A percentile compares a stretch with the other conserved stretches of the same genome.
Conservation (phyloP, 805 yeast genomes). For the Candida gorgasii region DNA sequence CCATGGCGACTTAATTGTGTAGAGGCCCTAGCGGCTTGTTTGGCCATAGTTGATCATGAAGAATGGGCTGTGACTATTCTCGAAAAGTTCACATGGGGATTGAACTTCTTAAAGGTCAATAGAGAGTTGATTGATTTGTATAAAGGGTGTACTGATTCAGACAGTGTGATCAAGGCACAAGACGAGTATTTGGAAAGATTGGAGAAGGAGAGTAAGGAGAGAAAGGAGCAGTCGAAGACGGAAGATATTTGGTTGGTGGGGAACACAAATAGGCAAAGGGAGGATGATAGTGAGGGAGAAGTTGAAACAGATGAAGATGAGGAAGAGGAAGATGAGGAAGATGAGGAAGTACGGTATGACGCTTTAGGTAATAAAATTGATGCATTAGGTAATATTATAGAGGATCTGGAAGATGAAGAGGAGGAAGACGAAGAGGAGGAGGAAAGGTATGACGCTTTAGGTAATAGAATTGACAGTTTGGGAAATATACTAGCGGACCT, state of each 20-base stretch:
- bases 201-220: conserved; percentile 63
- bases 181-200: conserved; percentile 68
- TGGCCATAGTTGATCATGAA: conserved; percentile 85
- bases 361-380: conserved; percentile 9
- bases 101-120: conserved; percentile 80
- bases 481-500: conserved; percentile 2
- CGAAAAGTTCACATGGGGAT: conserved; percentile 89
- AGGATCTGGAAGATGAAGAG: background rate
- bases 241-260: conserved; percentile 80
- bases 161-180: conserved; percentile 70
- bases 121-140: conserved; percentile 74
- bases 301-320: conserved; percentile 2
- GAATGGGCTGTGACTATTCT: conserved; percentile 86
- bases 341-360: conserved; percentile 9
- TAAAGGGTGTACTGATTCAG: conserved; percentile 77
- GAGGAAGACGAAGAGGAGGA: conserved; percentile 8
- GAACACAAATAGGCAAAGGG: conserved; percentile 57
- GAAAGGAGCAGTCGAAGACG: conserved; percentile 53
- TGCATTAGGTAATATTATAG: conserved; percentile 13
- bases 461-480: conserved; percentile 1
- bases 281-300: conserved; percentile 18
- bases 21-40: conserved; percentile 96
- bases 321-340: conserved; percentile 8
- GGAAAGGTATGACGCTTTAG: conserved; percentile 8
- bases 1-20: conserved; percentile 97